Base-by-base conservation (phyloP, 306 rosid genomes). In the Fragaria vesca region DNA sequence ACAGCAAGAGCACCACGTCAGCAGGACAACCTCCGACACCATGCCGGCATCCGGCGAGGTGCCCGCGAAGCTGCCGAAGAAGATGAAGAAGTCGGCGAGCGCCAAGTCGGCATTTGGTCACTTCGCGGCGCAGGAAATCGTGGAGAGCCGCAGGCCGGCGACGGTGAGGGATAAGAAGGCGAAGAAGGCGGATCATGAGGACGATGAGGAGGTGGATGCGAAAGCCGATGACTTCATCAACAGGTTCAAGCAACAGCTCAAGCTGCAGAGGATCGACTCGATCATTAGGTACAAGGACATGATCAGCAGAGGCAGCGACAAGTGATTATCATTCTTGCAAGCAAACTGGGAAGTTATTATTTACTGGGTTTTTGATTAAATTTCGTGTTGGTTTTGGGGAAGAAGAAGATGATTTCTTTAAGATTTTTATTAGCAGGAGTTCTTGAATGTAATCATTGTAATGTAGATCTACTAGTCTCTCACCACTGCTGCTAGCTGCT, bases 21-120 rank as follows among this genome's bases (percentile, higher is more conserved):
- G 0, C 16, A 45, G 96, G 62, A 75, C 88, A 6, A 81, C 48
- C 24, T 92, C 96, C 11, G 97, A 93, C 84, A 86, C 97, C 0
- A 80, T 73, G 71, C 93, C 97, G n/a, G 80, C 83, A 0, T 78
- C 93, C 6, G 97, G 93, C 0, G 93, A 87, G 79, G 68, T 87
- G 0, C 94, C 90, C 32, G 67, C 26, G 61, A 90, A 78, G 97
- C 88, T 87, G 0, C 16, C 96, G 45, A 81, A 34, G 87, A 95
- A 88, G 91, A 90, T 93, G 94, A 91, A 81, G 85, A 93, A 93
- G 73, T 93, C 99, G 21, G 97, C 96, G 16, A 95, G 93, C 67
- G 67, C 84, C 4, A 91, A 88, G 36, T 89, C 96, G 7, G 84
- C 96, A 3, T 89, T 88, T 71, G 40, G 70, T n/a, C 94, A 88